Base-by-base conservation (phyloP, 371 early-diverging fungal genomes). In the Haplosporangium sp. region DNA sequence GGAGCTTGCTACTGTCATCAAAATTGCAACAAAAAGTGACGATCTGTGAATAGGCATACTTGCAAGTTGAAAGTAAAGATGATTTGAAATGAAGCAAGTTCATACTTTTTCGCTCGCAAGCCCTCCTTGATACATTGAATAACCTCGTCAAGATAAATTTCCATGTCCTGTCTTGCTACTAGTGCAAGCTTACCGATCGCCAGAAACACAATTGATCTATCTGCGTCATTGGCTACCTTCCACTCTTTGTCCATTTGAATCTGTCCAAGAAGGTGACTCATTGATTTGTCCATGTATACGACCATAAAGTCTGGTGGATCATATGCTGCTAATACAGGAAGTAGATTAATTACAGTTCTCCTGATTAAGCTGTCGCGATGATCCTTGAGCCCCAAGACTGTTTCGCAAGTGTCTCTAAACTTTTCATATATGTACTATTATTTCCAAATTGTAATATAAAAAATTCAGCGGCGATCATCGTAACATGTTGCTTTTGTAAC, bases 141-240 rank as follows among this genome's bases (percentile, higher is more conserved):
- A 17, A 92, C 92, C 2, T 86, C 85, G 60, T 94, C 94, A 50
- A 97, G 75, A 76, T 93, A 97, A 20, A 90, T 92, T 17, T 89
- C 86, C 75, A 96, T 95, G 53, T 90, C 90, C 48, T 88, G 89
- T 20, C 91, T 91, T 19, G 96, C 95, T n/a, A 92, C 93, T 61
- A 94, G 83, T 4, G 97, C 93, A 4, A 99, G 89, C 44, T 92
- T 90, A 0, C 97, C 98, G 56, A 98, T 92, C 2, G 97, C 93
- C 56, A 88, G 77, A 76, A 97, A 96, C 1, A 96, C 96, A 84
- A 84, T 34, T 35, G 83, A 69, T 50, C 59, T 27, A n/a, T 76
- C 68, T 61, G 45, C 38, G 19, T 72, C 71, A 37, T 65, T 71
- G 38, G 19, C 35, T 3, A 15, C 19, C 35, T 53, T 69, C 38